Percentiles rank a stretch among this genome's conserved stretches.
These are phyloP conservation scores for Apocynum venetum DNA, from an alignment of 257 asterid species.

Conservation along the genomic window DNA sequence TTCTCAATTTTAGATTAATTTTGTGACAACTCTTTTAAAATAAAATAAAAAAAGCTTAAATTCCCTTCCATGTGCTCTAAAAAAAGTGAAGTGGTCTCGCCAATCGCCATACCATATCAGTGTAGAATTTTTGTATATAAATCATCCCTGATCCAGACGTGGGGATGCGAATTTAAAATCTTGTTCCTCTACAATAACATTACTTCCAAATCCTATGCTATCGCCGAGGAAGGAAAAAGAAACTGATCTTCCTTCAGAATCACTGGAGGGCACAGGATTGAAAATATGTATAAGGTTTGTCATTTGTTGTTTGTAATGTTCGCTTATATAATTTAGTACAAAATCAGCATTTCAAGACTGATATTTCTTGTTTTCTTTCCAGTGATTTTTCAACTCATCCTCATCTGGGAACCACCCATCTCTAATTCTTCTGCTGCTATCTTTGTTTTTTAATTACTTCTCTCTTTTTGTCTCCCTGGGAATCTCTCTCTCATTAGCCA, in stretches of 20 bases:
- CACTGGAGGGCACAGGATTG: background rate
- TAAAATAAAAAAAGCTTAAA: too few relatives aligned
- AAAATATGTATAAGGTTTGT: background rate
- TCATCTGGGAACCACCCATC: background rate
- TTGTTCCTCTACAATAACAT: background rate
- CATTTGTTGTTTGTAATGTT: background rate
- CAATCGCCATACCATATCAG: background rate
- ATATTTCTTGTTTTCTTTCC: background rate
- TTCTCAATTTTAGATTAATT: too few relatives aligned
- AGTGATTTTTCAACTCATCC: background rate
- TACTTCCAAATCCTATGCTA: slow-evolving; percentile 11
- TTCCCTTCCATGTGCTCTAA: too few relatives aligned
- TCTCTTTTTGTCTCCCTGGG: background rate
- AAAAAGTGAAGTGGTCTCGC: background rate
- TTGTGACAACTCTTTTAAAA: too few relatives aligned
- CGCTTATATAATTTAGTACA: background rate
- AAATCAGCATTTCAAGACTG: background rate
- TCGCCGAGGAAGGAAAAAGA: slow-evolving; percentile 1
- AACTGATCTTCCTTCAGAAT: background rate
- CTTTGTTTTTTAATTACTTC: background rate
- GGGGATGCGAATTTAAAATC: slow-evolving; percentile 7
- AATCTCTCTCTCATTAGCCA: background rate
- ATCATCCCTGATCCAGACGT: slow-evolving; percentile 5
- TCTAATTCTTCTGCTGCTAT: background rate
- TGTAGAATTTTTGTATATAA: background rate